phyloP scores from a whole-genome alignment of 176 grass and related monocot species.

The Cocos nucifera region DNA sequence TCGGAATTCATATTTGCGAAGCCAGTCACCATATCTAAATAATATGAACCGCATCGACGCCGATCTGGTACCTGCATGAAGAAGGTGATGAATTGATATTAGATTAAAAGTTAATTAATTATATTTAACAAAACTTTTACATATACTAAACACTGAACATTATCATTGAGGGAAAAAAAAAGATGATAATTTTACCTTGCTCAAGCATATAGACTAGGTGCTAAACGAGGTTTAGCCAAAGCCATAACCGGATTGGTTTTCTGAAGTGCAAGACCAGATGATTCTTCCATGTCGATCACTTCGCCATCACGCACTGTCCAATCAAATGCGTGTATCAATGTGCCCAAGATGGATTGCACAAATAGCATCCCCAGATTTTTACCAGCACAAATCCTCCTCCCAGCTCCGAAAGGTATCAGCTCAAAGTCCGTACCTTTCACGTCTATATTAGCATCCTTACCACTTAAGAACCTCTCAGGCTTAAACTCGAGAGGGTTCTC shows the following conservation, averaged over 20 bases:
- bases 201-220: constrained; percentile 2
- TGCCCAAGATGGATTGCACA: constrained; percentile 29
- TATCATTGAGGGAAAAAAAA: too few relatives aligned
- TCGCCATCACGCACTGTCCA: constrained; percentile 18
- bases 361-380: constrained; percentile 19
- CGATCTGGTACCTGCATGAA: too few relatives aligned
- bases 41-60: too few relatives aligned
- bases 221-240: constrained; percentile 6
- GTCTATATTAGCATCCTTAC: constrained; percentile 16
- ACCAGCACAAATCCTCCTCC: constrained; percentile 28
- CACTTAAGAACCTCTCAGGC: constrained; percentile 17
- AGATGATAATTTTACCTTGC: too few relatives aligned
- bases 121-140: too few relatives aligned
- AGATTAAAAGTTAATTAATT: too few relatives aligned
- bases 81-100: too few relatives aligned
- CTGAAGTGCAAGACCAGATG: constrained; percentile 18
- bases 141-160: too few relatives aligned
- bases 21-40: too few relatives aligned
- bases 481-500: constrained; percentile 16
- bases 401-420: constrained; percentile 26
- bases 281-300: constrained; percentile 16
- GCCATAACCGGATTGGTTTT: constrained; percentile 17
- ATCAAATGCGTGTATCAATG: constrained; percentile 24
- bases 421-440: constrained; percentile 24
- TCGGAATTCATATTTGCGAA: too few relatives aligned